These are phyloP conservation scores for Pseudonectria foliicola DNA, from an alignment of 2,329 filamentous ascomycete species.

Conservation along the genomic window DNA sequence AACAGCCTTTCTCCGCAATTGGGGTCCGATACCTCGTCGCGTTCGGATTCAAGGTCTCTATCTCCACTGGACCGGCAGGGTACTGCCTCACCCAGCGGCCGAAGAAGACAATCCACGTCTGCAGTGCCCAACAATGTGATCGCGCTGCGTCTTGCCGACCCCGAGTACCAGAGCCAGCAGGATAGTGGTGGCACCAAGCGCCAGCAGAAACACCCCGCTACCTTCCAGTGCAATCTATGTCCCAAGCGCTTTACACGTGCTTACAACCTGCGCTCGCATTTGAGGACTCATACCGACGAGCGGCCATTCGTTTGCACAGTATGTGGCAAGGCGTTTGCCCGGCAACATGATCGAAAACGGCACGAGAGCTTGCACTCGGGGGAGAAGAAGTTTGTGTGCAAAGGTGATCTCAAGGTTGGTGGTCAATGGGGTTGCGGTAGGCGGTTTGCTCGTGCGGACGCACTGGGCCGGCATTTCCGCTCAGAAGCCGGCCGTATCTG, in stretches of 20 bases:
- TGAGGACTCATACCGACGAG: conserved; percentile 95
- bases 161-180: conserved; percentile 66
- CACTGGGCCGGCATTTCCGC: conserved; percentile 86
- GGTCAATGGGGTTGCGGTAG: conserved; percentile 89
- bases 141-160: conserved; percentile 86
- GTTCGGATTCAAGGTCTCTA: conserved; percentile 47
- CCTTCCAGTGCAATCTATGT: conserved; percentile 88
- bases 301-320: conserved; percentile 95
- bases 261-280: conserved; percentile 91
- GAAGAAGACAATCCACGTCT: conserved; percentile 55
- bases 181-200: conserved; percentile 61
- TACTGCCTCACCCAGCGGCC: conserved; percentile 23
- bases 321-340: conserved; percentile 93
- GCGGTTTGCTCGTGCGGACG: conserved; percentile 90
- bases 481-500: conserved; percentile 93
- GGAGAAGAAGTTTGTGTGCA: conserved; percentile 98
- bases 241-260: conserved; percentile 94
- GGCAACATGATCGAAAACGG: conserved; percentile 93
- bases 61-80: conserved; percentile 52
- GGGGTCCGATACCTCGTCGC: conserved; percentile 35
- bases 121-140: conserved; percentile 58
- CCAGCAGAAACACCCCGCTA: conserved; percentile 95
- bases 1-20: conserved; percentile 45
- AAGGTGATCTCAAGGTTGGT: conserved; percentile 76
- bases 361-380: conserved; percentile 94